A percentile compares a stretch with the other conserved stretches of the same genome.
Evolutionary conservation across 225 moss, liverwort and hornwort species (phyloP).

Genomic region (Pleurozium schreberi): DNA sequence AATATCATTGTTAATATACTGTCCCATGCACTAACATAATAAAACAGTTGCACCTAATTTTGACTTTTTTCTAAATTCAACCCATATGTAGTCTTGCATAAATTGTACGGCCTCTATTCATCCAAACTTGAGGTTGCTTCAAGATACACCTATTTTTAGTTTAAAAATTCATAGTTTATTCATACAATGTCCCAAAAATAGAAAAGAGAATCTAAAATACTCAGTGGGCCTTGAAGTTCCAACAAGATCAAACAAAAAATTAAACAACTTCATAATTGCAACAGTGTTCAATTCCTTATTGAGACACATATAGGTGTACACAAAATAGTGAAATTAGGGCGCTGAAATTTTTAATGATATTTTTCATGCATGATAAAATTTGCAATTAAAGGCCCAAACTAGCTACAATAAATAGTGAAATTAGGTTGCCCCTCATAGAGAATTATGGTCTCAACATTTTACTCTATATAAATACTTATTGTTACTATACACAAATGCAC

Average conservation of each 20-base stretch:
- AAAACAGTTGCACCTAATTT: not conserved
- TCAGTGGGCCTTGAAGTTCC: not conserved
- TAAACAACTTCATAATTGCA: not conserved
- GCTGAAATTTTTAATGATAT: no score
- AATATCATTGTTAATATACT: not conserved
- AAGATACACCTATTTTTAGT: not conserved
- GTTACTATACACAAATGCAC: no score
- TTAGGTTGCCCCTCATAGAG: no score
- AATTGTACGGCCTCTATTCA: not conserved
- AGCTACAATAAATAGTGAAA: no score
- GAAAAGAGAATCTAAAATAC: not conserved
- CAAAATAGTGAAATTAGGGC: not conserved
- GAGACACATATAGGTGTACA: fast-evolving
- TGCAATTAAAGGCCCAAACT: no score
- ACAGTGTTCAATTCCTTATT: not conserved
- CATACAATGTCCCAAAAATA: not conserved
- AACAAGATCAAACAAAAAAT: not conserved
- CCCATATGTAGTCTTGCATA: not conserved
- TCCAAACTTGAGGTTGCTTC: not conserved
- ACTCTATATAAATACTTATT: no score
- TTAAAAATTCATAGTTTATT: not conserved
- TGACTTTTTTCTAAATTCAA: fast-evolving
- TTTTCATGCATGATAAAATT: no score
- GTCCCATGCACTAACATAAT: not conserved
- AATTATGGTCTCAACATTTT: no score